These are phyloP conservation scores for Pythium oligandrum DNA, from an alignment of 352 stramenopile species.

Conservation along the genomic window DNA sequence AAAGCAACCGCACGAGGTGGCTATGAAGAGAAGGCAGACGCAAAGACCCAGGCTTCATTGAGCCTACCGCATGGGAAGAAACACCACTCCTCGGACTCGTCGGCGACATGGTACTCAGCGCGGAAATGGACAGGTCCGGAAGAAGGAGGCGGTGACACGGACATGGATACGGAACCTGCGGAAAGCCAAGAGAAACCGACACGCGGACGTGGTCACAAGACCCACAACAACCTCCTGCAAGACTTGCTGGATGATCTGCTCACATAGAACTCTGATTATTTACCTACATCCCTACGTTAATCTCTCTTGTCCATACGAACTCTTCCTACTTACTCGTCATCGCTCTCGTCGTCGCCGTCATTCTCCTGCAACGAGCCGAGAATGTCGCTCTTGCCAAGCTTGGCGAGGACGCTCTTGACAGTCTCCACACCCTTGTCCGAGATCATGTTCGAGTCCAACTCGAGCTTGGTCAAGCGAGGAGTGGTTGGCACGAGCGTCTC, in stretches of 20 bases:
- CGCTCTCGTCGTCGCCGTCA: constrained; percentile 67
- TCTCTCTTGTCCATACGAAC: background rate
- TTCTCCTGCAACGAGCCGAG: constrained; percentile 83
- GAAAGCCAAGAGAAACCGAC: too few species aligned
- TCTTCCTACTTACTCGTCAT: constrained; percentile 22
- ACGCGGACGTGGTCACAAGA: background rate
- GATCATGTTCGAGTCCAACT: constrained; percentile 76
- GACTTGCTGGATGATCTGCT: constrained; percentile 75
- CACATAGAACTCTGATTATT: constrained; percentile 8
- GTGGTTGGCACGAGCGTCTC: constrained; percentile 40
- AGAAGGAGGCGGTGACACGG: too few species aligned
- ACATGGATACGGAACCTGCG: too few species aligned
- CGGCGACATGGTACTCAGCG: too few species aligned
- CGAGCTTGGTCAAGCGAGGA: constrained; percentile 32
- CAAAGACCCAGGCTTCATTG: too few species aligned
- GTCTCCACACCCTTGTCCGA: constrained; percentile 52
- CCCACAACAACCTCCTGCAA: constrained; percentile 10
- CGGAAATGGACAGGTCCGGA: too few species aligned
- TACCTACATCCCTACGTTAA: background rate
- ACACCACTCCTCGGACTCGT: too few species aligned
- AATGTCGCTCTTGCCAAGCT: constrained; percentile 39
- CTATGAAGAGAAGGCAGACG: too few species aligned
- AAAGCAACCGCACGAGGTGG: too few species aligned
- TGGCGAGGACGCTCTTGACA: constrained; percentile 36
- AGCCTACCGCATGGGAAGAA: too few species aligned